Evolutionary conservation across 352 stramenopile species (phyloP), one percentile per base, ranked within the genome.

Genomic region (Phytopythium boreale): DNA sequence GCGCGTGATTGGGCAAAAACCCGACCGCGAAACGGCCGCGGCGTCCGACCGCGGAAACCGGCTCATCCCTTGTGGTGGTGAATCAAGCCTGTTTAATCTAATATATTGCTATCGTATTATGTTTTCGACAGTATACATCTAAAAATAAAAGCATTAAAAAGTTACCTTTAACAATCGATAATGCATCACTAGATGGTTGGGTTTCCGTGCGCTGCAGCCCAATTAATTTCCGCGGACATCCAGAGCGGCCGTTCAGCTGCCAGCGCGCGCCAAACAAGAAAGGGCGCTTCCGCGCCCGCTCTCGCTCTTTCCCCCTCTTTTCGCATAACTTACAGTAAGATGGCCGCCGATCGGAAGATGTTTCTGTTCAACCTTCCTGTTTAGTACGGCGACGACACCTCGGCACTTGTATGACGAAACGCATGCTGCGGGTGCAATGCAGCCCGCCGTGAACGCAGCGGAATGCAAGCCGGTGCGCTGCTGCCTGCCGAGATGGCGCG

Each of bases 161-260:
- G n/a, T 39, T 7, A 49, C 20, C 20, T 26, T 22, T 7, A 49
- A 1, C 0, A 22, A 49, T 26, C 2, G 2, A 49, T 34, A 44
- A 10, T 12, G 44, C 6, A 39, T 53, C 11, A 41, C 9, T 2
- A 4, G 19, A 39, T 56, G 19, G 37, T 56, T 36, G 4, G 2
- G 5, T 31, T 7, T n/a, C 6, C 14, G 3, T 20, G 15, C 44
- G 5, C 44, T 10, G 1, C 6, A 11, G 41, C 41, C 14, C 14
- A 12, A 7, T 36, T 31, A 31, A 53, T 20, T 43, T 26, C 31
- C 27, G 7, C 4, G 4, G 52, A 59, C 52, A 59, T 59, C 52
- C 52, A 59, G 52, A 19, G 52, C 52, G 51, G 52, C 20, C 31
- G 52, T 59, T 44, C 52, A 59, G 52, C 52, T 59, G 52, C 29